Conservation (phyloP, 768 basidiomycete species). For the Brasilioporus rufonigricans region DNA sequence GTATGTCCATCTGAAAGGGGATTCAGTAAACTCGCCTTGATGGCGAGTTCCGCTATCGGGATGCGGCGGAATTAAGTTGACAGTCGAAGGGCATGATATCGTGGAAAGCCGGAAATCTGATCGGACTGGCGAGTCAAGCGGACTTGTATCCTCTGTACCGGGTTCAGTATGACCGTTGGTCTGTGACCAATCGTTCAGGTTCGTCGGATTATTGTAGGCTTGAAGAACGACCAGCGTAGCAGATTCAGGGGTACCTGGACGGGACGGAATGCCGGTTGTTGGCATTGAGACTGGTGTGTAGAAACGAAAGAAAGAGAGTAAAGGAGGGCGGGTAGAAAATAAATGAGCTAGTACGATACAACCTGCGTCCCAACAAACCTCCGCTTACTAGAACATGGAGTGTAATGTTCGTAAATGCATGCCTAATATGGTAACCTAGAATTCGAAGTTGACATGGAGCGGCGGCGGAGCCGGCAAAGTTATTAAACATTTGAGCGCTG, state of each 20-base stretch:
- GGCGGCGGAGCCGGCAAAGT: too few species aligned
- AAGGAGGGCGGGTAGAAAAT: slow-evolving; percentile 17
- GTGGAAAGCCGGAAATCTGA: slow-evolving; percentile 24
- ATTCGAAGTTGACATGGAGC: slow-evolving; percentile 1
- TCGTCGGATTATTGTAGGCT: slow-evolving; percentile 19
- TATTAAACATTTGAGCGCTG: not conserved
- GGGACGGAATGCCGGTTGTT: slow-evolving; percentile 4
- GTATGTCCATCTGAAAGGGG: slow-evolving; percentile 32
- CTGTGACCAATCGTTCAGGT: not conserved
- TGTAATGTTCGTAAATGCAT: slow-evolving; percentile 32
- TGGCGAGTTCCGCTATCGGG: slow-evolving; percentile 2
- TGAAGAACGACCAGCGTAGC: slow-evolving; percentile 29
- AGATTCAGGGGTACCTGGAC: slow-evolving; percentile 25
- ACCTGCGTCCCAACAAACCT: not conserved
- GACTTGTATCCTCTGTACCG: slow-evolving; percentile 6
- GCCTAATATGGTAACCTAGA: slow-evolving; percentile 21
- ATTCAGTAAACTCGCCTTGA: slow-evolving; percentile 25
- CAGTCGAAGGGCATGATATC: slow-evolving; percentile 22
- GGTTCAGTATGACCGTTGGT: not conserved
- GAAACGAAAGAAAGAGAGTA: slow-evolving; percentile 2
- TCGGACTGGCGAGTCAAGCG: slow-evolving; percentile 15
- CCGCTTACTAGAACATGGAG: slow-evolving; percentile 20
- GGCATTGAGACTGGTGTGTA: slow-evolving; percentile 11
- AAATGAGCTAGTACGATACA: slow-evolving; percentile 9
- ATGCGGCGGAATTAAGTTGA: slow-evolving; percentile 23